Evolutionary conservation across 2,329 filamentous ascomycete genomes (phyloP).

Genomic region (Sporothrix pallida): DNA sequence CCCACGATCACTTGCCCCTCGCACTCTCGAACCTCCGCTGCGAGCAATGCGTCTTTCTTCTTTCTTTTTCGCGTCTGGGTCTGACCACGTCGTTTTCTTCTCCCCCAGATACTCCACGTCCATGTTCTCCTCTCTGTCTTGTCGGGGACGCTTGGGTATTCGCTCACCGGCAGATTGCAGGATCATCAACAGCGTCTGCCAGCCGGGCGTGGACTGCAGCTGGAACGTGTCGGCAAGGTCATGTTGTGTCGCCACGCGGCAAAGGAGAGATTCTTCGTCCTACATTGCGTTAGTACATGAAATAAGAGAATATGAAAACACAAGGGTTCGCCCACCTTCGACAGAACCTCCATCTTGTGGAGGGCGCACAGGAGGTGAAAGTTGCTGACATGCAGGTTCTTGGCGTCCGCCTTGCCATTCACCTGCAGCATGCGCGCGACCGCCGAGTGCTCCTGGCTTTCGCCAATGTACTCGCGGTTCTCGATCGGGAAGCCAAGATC

Average conservation of each 20-base stretch:
- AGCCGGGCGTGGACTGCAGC: constrained; percentile 84
- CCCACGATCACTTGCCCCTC: background rate
- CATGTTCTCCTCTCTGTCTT: constrained; percentile 38
- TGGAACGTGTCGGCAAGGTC: constrained; percentile 82
- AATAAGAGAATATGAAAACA: constrained; percentile 26
- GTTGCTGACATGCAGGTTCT: constrained; percentile 77
- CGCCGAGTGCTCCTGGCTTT: constrained; percentile 77
- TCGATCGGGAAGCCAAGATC: constrained; percentile 84
- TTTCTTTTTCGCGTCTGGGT: background rate
- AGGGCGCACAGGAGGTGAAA: constrained; percentile 95
- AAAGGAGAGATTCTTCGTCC: constrained; percentile 89
- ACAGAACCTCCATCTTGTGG: constrained; percentile 78
- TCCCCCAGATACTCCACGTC: background rate
- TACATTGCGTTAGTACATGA: constrained; percentile 48
- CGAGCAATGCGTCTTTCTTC: constrained; percentile 26
- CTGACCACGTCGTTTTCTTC: constrained; percentile 33
- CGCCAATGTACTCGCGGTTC: constrained; percentile 85
- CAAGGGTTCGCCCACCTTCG: constrained; percentile 66
- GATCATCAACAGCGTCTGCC: constrained; percentile 92
- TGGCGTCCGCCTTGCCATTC: constrained; percentile 55
- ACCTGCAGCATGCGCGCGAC: constrained; percentile 72
- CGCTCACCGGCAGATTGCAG: constrained; percentile 97
- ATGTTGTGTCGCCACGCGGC: constrained; percentile 80
- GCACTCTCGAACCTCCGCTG: constrained; percentile 16
- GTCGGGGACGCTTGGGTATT: constrained; percentile 73